Conservation (phyloP, 2,329 filamentous ascomycete genomes). For the Beauveria sp. region DNA sequence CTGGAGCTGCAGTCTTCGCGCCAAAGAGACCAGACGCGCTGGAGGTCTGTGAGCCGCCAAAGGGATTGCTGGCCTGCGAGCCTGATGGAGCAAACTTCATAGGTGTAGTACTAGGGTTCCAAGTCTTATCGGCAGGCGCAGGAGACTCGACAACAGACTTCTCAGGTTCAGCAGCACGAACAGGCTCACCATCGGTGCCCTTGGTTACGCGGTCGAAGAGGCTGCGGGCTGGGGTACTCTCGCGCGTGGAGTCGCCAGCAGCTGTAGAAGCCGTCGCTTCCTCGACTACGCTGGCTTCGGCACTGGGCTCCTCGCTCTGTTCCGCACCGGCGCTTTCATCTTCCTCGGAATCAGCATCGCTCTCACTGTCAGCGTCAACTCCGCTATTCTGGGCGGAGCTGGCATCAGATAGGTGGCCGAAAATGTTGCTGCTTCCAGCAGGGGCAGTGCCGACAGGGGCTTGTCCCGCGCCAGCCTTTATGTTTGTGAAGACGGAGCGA, state of each 20-base stretch:
- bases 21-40: constrained; percentile 15
- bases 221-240: constrained; percentile 40
- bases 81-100: constrained; percentile 44
- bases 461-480: constrained; percentile 25
- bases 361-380: constrained; percentile 39
- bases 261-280: constrained; percentile 25
- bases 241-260: constrained; percentile 25
- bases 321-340: constrained; percentile 36
- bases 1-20: background rate
- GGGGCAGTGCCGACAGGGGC: constrained; percentile 12
- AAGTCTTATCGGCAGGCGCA: constrained; percentile 31
- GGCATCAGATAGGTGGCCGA: constrained; percentile 50
- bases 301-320: constrained; percentile 36
- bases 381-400: constrained; percentile 49
- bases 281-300: constrained; percentile 34
- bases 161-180: constrained; percentile 28
- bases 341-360: constrained; percentile 35
- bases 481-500: constrained; percentile 35
- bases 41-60: constrained; percentile 18
- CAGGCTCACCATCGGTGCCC: constrained; percentile 40
- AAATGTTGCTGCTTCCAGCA: constrained; percentile 41
- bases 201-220: constrained; percentile 49
- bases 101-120: constrained; percentile 40
- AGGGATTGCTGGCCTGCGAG: constrained; percentile 23
- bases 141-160: constrained; percentile 15